Evolutionary conservation across 2,329 filamentous ascomycete genomes (phyloP).

Genomic region (Ascochyta fabae): DNA sequence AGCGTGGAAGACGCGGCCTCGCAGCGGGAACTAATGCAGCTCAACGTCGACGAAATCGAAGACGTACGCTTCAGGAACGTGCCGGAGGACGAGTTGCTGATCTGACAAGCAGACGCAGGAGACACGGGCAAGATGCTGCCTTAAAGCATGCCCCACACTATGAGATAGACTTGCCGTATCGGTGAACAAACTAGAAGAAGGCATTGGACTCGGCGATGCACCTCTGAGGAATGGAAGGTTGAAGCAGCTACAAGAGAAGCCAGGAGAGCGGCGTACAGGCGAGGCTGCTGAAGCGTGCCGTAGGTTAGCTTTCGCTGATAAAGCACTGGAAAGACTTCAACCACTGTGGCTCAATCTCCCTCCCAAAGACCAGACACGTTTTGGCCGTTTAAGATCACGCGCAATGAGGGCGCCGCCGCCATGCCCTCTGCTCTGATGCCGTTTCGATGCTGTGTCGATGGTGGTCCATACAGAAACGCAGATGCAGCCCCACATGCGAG

Average conservation of each 20-base stretch:
- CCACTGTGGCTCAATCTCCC: too few relatives aligned
- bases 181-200: too few relatives aligned
- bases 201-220: too few relatives aligned
- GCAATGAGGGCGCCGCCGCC: neutral
- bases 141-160: neutral
- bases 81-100: neutral
- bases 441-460: neutral
- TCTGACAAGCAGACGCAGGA: neutral
- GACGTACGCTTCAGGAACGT: neutral
- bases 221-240: too few relatives aligned
- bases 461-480: neutral
- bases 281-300: too few relatives aligned
- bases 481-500: constrained; percentile 3
- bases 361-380: too few relatives aligned
- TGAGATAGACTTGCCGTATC: too few relatives aligned
- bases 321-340: too few relatives aligned
- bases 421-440: too few relatives aligned
- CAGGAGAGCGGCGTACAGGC: too few relatives aligned
- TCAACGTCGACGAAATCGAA: neutral
- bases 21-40: neutral
- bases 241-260: too few relatives aligned
- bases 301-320: too few relatives aligned
- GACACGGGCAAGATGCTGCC: neutral
- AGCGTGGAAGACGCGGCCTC: neutral
- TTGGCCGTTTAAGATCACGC: neutral